phyloP scores from a whole-genome alignment of 176 grass and related monocot genomes.

The Alloteropsis semialata region DNA sequence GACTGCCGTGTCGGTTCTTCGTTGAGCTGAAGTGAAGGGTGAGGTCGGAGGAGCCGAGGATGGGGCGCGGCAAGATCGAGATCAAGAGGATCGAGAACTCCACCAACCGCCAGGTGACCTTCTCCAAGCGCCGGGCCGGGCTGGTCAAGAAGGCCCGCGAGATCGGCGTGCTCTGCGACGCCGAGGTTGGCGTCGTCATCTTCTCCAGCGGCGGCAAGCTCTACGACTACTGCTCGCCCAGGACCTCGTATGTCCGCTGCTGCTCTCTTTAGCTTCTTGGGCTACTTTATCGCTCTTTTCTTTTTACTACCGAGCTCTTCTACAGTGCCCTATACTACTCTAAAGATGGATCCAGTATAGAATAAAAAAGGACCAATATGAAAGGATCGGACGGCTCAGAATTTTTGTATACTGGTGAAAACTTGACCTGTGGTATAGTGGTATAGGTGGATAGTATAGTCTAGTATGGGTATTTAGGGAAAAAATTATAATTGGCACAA shows the following conservation, averaged over 20 bases:
- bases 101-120: constrained; percentile 85
- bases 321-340: no score
- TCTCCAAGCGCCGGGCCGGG: constrained; percentile 84
- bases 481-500: no score
- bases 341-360: no score
- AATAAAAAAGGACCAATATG: no score
- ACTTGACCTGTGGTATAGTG: no score
- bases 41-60: constrained; percentile 11
- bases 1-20: neutral
- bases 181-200: constrained; percentile 85
- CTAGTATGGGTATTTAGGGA: no score
- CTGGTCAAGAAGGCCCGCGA: constrained; percentile 91
- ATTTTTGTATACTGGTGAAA: no score
- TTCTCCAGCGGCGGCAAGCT: constrained; percentile 96
- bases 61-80: constrained; percentile 98
- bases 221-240: constrained; percentile 79
- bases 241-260: constrained; percentile 53
- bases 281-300: neutral
- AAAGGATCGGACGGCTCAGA: no score
- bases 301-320: neutral
- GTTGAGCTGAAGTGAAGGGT: neutral
- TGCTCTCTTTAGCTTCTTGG: neutral
- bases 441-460: no score
- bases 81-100: constrained; percentile 99
- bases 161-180: constrained; percentile 93